Evolutionary conservation across 2,329 filamentous ascomycete species (phyloP).

Genomic region (Lachnellula cervina): DNA sequence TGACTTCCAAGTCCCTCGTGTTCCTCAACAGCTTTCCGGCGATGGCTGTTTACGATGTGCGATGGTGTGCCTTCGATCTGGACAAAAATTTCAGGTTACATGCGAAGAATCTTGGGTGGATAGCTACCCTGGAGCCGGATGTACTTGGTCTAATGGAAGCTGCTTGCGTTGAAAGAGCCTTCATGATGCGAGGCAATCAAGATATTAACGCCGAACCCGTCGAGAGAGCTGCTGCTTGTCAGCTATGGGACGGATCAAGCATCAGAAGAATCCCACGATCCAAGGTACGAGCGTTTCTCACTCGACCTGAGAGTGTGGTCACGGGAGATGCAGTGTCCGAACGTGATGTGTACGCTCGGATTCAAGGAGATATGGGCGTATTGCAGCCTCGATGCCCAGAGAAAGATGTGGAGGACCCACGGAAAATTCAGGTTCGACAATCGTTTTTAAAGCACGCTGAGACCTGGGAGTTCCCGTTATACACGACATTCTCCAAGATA

Average conservation of each 20-base stretch:
- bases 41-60: conserved; percentile 29
- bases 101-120: conserved; percentile 23
- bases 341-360: background rate
- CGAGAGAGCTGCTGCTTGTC: conserved; percentile 7
- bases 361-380: background rate
- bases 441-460: background rate
- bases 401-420: background rate
- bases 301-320: background rate
- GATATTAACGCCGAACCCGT: conserved; percentile 1
- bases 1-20: conserved; percentile 27
- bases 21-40: conserved; percentile 30
- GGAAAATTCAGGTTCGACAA: background rate
- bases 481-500: conserved; percentile 19
- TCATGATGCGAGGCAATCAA: conserved; percentile 9
- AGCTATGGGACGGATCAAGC: conserved; percentile 15
- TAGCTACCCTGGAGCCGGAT: conserved; percentile 9
- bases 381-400: background rate
- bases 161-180: conserved; percentile 19
- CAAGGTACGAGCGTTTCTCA: conserved; percentile 15
- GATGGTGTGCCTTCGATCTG: conserved; percentile 20
- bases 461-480: conserved; percentile 24
- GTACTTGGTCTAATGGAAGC: conserved; percentile 18
- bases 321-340: conserved; percentile 1
- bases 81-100: background rate
- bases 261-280: conserved; percentile 15